These are phyloP conservation scores for Schrenkiella parvula DNA, from an alignment of 345 rosid genomes.

Conservation along the genomic window DNA sequence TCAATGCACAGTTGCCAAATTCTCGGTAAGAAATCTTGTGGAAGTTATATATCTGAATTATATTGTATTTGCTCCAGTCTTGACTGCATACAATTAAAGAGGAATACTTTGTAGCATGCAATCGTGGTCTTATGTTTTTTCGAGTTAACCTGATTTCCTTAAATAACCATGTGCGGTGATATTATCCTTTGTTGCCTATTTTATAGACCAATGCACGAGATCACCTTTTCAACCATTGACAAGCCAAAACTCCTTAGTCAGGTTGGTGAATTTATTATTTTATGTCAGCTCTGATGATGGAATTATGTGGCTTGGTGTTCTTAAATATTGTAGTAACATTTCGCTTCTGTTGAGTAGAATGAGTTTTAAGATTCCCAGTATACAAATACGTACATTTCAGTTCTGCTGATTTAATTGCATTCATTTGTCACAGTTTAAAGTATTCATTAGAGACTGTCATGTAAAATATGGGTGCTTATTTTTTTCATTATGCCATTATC, in stretches of 20 bases:
- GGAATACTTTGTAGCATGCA: slow-evolving; percentile 1
- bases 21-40: slow-evolving; percentile 24
- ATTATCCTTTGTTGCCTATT: slow-evolving; percentile 27
- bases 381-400: neutral
- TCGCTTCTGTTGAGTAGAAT: neutral
- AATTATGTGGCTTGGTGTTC: neutral
- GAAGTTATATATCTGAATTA: neutral
- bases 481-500: neutral
- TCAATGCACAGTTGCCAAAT: slow-evolving; percentile 38
- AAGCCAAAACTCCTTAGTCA: slow-evolving; percentile 89
- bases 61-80: neutral
- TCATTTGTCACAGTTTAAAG: neutral
- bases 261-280: slow-evolving; percentile 44
- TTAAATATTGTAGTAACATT: neutral
- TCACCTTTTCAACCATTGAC: slow-evolving; percentile 94
- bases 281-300: neutral
- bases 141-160: slow-evolving; percentile 10
- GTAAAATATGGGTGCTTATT: neutral
- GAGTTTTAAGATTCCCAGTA: neutral
- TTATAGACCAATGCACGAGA: slow-evolving; percentile 92
- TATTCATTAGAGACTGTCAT: neutral
- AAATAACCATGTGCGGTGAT: slow-evolving; percentile 4
- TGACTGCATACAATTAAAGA: neutral
- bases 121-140: neutral
- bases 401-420: neutral